Evolutionary conservation across 176 grass and related monocot species (phyloP).

Genomic region (Carex cristatella): DNA sequence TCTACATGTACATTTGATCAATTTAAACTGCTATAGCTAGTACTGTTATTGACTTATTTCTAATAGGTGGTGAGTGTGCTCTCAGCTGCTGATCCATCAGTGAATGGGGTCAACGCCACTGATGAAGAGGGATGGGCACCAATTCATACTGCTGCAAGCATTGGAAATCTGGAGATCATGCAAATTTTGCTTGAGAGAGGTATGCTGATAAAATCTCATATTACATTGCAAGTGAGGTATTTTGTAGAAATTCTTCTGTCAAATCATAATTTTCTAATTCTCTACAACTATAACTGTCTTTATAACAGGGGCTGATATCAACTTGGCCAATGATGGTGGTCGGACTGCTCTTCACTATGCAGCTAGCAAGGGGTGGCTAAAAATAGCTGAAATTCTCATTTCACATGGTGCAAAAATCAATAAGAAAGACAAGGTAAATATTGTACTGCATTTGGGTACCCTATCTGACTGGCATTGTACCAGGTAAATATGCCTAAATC

Average conservation of each 20-base stretch:
- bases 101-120: conserved; percentile 49
- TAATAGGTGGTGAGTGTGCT: conserved; percentile 53
- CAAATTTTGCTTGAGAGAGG: conserved; percentile 65
- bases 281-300: background rate
- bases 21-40: background rate
- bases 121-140: conserved; percentile 97
- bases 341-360: conserved; percentile 97
- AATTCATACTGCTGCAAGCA: conserved; percentile 68
- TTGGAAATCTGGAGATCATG: conserved; percentile 57
- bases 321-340: conserved; percentile 75
- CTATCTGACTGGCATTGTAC: background rate
- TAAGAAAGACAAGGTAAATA: conserved; percentile 84
- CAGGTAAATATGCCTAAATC: background rate
- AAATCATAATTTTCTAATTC: background rate
- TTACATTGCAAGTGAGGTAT: background rate
- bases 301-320: conserved; percentile 60
- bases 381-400: conserved; percentile 68
- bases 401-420: conserved; percentile 65
- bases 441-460: conserved; percentile 7
- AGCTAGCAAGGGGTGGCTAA: conserved; percentile 69
- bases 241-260: background rate
- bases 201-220: conserved; percentile 2
- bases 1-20: background rate
- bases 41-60: background rate
- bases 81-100: conserved; percentile 34